Conservation (phyloP, 371 early-diverging fungal genomes). For the Gilbertella persicaria region DNA sequence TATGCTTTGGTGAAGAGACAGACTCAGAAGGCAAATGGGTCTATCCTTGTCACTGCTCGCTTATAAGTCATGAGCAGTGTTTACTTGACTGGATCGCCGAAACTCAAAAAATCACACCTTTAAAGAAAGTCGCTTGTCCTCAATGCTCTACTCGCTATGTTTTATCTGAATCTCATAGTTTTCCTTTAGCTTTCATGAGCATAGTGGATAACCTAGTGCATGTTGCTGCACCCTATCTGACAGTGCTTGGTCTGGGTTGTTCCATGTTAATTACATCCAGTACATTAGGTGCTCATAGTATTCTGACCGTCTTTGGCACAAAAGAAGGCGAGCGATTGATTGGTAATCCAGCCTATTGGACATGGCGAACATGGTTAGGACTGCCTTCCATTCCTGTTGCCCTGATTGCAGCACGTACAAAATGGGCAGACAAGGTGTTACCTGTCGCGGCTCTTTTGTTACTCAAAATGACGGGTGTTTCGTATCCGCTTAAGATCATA, state of each 20-base stretch:
- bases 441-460: conserved; percentile 36
- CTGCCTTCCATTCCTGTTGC: conserved; percentile 66
- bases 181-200: conserved; percentile 48
- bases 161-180: conserved; percentile 53
- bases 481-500: conserved; percentile 43
- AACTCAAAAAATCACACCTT: conserved; percentile 56
- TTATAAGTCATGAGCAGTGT: conserved; percentile 68
- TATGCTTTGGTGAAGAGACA: conserved; percentile 61
- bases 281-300: conserved; percentile 64
- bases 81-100: conserved; percentile 71
- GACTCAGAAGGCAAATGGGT: conserved; percentile 63
- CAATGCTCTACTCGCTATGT: conserved; percentile 64
- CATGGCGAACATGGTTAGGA: conserved; percentile 65
- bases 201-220: conserved; percentile 52
- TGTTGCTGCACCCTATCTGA: conserved; percentile 60
- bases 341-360: conserved; percentile 60
- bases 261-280: conserved; percentile 54
- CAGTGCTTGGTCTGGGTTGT: conserved; percentile 58
- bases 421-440: conserved; percentile 38
- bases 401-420: conserved; percentile 61
- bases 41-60: conserved; percentile 66
- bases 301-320: conserved; percentile 64
- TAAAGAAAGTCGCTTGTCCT: conserved; percentile 63
- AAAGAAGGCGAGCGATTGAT: conserved; percentile 59
- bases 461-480: conserved; percentile 24